Percentiles rank a stretch among this genome's conserved stretches.
phyloP scores from a whole-genome alignment of 495 filamentous ascomycete species.

The Peziza echinospora region DNA sequence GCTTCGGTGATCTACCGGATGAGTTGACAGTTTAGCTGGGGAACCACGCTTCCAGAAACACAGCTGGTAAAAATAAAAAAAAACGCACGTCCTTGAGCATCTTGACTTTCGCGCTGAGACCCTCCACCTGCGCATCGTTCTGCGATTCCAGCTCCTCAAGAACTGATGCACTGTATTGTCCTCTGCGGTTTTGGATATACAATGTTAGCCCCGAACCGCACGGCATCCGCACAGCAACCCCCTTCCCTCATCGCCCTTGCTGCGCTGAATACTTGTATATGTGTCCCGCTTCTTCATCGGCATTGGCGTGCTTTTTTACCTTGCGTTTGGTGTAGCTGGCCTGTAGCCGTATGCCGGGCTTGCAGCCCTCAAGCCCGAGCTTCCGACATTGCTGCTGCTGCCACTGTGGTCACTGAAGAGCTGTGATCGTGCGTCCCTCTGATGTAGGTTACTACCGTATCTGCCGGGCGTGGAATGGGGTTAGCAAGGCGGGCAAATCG shows the following conservation, averaged over 20 bases:
- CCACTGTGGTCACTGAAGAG: slow-evolving; percentile 75
- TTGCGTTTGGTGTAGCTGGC: slow-evolving; percentile 66
- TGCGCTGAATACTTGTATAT: not conserved
- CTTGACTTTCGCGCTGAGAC: slow-evolving; percentile 74
- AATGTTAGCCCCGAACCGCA: slow-evolving; percentile 1
- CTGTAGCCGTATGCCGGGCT: slow-evolving; percentile 20
- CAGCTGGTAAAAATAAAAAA: not conserved
- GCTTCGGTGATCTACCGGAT: slow-evolving; percentile 73
- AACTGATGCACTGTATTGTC: slow-evolving; percentile 84
- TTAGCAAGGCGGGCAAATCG: too few species aligned
- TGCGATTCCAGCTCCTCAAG: slow-evolving; percentile 86
- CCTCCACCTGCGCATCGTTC: slow-evolving; percentile 78
- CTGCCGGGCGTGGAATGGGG: too few species aligned
- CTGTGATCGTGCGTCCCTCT: slow-evolving; percentile 68
- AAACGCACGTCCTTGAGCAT: slow-evolving; percentile 71
- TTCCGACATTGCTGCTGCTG: slow-evolving; percentile 40
- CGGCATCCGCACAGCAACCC: not conserved
- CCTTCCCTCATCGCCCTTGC: not conserved
- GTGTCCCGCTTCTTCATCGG: not conserved
- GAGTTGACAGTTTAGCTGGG: too few species aligned
- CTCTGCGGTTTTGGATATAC: slow-evolving; percentile 27
- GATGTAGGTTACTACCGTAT: slow-evolving; percentile 31
- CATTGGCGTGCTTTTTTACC: slow-evolving; percentile 22
- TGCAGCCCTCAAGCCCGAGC: slow-evolving; percentile 26
- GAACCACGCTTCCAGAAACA: not conserved